Percentiles rank a stretch among this genome's conserved stretches.
Evolutionary conservation across 2,329 filamentous ascomycete species (phyloP).

Genomic region (Nannizziopsis barbatae): DNA sequence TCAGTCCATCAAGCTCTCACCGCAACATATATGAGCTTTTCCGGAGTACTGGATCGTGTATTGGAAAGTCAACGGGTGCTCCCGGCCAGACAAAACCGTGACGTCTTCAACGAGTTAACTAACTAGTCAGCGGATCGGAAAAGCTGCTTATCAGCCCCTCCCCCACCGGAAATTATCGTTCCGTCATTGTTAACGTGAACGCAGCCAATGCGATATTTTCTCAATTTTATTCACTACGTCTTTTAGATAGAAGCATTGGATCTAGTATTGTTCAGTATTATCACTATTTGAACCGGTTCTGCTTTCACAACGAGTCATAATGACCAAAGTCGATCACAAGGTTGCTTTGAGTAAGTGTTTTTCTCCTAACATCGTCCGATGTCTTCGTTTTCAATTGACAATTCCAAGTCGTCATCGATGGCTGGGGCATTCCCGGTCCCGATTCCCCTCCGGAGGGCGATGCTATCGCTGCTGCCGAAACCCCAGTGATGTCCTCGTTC

Average conservation of each 20-base stretch:
- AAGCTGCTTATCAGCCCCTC: slow-evolving; percentile 5
- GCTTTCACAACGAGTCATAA: too few species aligned
- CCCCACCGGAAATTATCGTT: slow-evolving; percentile 9
- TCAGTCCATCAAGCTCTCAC: too few species aligned
- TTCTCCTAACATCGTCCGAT: slow-evolving; percentile 17
- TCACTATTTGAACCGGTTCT: not conserved
- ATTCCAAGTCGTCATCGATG: slow-evolving; percentile 85
- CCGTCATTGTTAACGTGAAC: not conserved
- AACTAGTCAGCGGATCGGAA: not conserved
- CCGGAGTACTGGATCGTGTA: too few species aligned
- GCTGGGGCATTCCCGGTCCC: slow-evolving; percentile 81
- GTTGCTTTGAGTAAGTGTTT: slow-evolving; percentile 52
- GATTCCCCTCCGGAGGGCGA: slow-evolving; percentile 79
- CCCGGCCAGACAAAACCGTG: too few species aligned
- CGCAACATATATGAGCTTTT: too few species aligned
- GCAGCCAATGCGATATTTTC: slow-evolving; percentile 1
- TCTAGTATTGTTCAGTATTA: too few species aligned
- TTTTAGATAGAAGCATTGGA: not conserved
- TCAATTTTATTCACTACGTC: not conserved
- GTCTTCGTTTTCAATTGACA: slow-evolving; percentile 14
- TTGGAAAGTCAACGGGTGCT: too few species aligned
- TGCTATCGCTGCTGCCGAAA: slow-evolving; percentile 86
- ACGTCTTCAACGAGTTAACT: too few species aligned
- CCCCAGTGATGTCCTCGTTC: slow-evolving; percentile 89
- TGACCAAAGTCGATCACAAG: slow-evolving; percentile 59